Evolutionary conservation across 345 rosid species (phyloP), one percentile per base, ranked within the genome.

Genomic region (Eucalyptus cloeziana): DNA sequence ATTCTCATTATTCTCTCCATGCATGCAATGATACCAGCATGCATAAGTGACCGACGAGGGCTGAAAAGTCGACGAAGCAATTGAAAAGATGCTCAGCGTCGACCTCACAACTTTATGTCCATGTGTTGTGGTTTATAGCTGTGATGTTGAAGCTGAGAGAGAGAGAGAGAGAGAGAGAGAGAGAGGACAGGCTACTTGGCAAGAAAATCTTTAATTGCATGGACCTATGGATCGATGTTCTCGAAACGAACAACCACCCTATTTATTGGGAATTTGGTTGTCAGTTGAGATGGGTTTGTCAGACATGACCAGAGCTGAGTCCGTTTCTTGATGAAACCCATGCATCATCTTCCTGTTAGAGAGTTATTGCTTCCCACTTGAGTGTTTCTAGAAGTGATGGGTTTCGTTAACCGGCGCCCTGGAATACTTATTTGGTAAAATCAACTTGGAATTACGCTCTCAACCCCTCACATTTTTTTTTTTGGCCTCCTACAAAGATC

Each of bases 201-300:
- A 17, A 21, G 25, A 76, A 69, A 5, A 21, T 21, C 45, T 40
- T 37, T 76, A 10, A 76, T 76, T 40, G 83, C 83, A 22, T 86
- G 88, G 91, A 90, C 88, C 90, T 86, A 58, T 21, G 17, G 54
- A 25, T 81, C 79, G 19, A 37, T 56, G 44, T 51, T 19, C 60
- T 50, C 43, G 25, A 19, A 92, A 76, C 93, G 27, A 90, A 60
- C 92, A 93, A 89, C 93, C 24, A 90, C 93, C 94, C 6, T 85
- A 91, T 90, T 94, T 89, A 94, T 91, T 86, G 90, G 71, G 87
- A 91, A 83, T 86, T 76, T 31, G 51, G 90, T 86, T 52, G 89
- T 56, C 52, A 45, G 92, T 92, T 88, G 90, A 90, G 89, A 88
- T 60, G 52, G 45, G 19, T 21, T 31, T 76, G 85, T 76, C 47